These are phyloP conservation scores for Alternaria arbusti DNA, from an alignment of 2,329 filamentous ascomycete genomes.

Conservation along the genomic window DNA sequence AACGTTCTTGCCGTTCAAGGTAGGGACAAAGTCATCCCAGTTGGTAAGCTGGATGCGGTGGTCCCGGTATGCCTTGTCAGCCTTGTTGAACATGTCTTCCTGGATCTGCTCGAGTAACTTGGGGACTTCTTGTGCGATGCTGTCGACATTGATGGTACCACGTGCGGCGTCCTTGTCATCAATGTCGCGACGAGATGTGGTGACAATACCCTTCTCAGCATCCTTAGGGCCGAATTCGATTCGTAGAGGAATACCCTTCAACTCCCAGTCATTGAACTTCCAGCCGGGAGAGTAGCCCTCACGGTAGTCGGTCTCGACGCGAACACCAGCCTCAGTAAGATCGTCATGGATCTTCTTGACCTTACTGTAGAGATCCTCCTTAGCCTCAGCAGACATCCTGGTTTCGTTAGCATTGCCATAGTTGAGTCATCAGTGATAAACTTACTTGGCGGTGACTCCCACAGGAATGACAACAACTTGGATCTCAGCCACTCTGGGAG, in stretches of 20 bases:
- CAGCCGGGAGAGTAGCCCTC: constrained; percentile 91
- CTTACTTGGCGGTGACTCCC: constrained; percentile 87
- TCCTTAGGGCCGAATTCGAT: constrained; percentile 97
- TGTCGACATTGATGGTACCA: constrained; percentile 73
- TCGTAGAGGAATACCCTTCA: constrained; percentile 92
- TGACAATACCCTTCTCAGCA: constrained; percentile 82
- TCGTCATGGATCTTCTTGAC: constrained; percentile 73
- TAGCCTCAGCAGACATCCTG: constrained; percentile 69
- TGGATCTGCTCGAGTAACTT: constrained; percentile 90
- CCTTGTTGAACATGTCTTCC: constrained; percentile 77
- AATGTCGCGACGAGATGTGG: constrained; percentile 85
- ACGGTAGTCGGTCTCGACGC: constrained; percentile 80
- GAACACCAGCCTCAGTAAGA: constrained; percentile 75
- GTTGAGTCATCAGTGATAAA: neutral
- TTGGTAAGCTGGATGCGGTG: constrained; percentile 81
- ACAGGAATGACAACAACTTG: constrained; percentile 91
- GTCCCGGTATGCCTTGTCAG: constrained; percentile 76
- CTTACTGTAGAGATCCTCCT: constrained; percentile 75
- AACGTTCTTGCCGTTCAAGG: constrained; percentile 90
- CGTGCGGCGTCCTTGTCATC: constrained; percentile 68
- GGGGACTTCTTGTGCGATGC: constrained; percentile 76
- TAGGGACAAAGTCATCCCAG: constrained; percentile 91
- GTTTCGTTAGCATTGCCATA: constrained; percentile 5
- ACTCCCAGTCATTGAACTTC: constrained; percentile 99
- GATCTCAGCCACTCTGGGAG: constrained; percentile 84